Percentiles rank a stretch among this genome's conserved stretches.
Conservation (phyloP, 345 rosid genomes). For the Lepidium aucheri region DNA sequence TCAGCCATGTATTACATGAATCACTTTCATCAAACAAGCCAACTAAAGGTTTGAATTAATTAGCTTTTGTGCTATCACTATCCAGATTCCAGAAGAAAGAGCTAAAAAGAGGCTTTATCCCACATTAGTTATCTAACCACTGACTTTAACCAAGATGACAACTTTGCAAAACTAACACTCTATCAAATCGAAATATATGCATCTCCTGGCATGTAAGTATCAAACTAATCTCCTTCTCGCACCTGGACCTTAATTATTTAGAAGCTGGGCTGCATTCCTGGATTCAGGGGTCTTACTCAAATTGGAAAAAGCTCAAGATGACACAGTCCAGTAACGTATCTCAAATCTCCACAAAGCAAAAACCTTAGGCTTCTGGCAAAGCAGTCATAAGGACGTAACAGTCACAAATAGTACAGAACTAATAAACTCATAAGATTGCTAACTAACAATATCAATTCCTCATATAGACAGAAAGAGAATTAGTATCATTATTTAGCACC, state of each 20-base stretch:
- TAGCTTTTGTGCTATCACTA: neutral
- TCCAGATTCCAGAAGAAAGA: neutral
- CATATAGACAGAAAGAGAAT: neutral
- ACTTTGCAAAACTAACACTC: neutral
- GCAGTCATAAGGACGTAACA: neutral
- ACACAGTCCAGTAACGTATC: constrained; percentile 12
- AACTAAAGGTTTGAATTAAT: no score
- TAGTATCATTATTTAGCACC: neutral
- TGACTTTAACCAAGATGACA: neutral
- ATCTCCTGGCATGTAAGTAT: neutral
- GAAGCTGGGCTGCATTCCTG: neutral
- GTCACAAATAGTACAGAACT: constrained; percentile 1
- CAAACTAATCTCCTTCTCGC: constrained; percentile 3
- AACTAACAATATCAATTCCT: constrained; percentile 3
- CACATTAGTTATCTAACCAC: neutral
- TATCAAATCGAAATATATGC: neutral
- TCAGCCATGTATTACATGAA: neutral
- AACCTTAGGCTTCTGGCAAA: constrained; percentile 11
- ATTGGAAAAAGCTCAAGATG: constrained; percentile 1
- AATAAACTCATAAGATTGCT: neutral
- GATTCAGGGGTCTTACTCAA: neutral
- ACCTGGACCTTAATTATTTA: neutral
- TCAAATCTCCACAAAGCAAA: constrained; percentile 4
- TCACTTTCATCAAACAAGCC: neutral
- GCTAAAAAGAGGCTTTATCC: neutral